Evolutionary conservation across 2,329 filamentous ascomycete species (phyloP).

Genomic region (Cercospora citrullina): DNA sequence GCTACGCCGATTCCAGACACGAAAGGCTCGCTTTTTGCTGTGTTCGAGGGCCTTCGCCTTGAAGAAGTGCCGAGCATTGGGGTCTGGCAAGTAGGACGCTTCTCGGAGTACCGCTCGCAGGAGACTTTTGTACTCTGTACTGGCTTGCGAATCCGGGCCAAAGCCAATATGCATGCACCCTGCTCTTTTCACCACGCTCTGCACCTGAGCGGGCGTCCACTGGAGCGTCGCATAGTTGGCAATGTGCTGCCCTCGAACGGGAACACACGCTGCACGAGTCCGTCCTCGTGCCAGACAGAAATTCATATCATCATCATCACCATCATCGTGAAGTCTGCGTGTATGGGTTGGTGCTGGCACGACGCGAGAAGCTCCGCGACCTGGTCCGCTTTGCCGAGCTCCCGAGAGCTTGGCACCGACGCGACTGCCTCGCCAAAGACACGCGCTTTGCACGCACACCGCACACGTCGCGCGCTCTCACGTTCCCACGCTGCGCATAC

Average conservation of each 20-base stretch:
- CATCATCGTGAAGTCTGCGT: too few species aligned
- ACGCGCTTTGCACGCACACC: slow-evolving; percentile 1
- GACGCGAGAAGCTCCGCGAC: not conserved
- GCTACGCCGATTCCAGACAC: slow-evolving; percentile 23
- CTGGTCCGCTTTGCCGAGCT: not conserved
- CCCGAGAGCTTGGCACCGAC: not conserved
- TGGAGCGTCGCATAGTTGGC: not conserved
- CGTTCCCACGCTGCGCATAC: not conserved
- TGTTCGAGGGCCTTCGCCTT: slow-evolving; percentile 49
- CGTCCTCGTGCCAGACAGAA: not conserved
- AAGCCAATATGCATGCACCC: slow-evolving; percentile 8
- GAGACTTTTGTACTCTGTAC: slow-evolving; percentile 44
- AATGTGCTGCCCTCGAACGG: not conserved
- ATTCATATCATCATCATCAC: slow-evolving; percentile 2
- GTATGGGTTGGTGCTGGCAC: too few species aligned
- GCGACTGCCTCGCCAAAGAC: not conserved
- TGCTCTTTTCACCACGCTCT: not conserved
- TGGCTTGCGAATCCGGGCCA: slow-evolving; percentile 17
- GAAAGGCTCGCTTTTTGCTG: slow-evolving; percentile 43
- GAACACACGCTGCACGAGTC: not conserved
- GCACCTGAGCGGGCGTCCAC: not conserved
- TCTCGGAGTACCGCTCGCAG: slow-evolving; percentile 60
- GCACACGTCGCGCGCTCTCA: slow-evolving; percentile 11
- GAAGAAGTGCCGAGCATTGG: slow-evolving; percentile 53
- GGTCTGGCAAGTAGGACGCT: slow-evolving; percentile 61